Base-by-base conservation (phyloP, 164 flowering plant species). In the Houttuynia cordata region DNA sequence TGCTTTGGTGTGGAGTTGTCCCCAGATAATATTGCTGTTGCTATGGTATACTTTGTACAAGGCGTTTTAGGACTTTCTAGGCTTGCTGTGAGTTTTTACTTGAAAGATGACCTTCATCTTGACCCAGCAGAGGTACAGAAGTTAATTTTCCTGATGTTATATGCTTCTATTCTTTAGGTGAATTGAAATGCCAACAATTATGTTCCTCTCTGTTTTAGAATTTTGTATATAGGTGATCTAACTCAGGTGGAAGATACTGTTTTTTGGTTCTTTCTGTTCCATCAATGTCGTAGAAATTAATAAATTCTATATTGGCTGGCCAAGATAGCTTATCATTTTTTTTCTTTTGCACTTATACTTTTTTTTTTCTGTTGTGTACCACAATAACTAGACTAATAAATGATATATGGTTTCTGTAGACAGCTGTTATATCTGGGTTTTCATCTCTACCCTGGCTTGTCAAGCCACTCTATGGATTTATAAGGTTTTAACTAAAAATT, bases 21-120 rank as follows among this genome's bases (percentile, higher is more conserved):
- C 41, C 96, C 99, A 59, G 99, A 94, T 72, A 94, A 75, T 67
- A 67, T 90, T 69, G 99, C 99, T 2, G 89, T 94, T 68, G 91
- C 99, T 1, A 94, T 90, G 99, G 99, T 94, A 45, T 94, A 94
- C 72, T 94, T 94, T 81, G 99, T 94, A 37, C 99, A 94, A 79
- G 99, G 99, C 62, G 99, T 94, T 73, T 74, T 94, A 67, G 96
- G 97, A 58, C 93, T 94, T 54, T 68, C 99, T n/a, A 83, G 97
- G 75, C 95, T 94, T 68, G 99, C 96, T 51, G 99, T 94, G 54
- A 88, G 83, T 75, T 94, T 94, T 73, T 94, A 90, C 66, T 73
- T 94, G 61, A 94, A 94, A 74, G 99, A 94, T 71, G 97, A 94
- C 65, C 76, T 94, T 65, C 97, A 90, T 79, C 81, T 94, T 55